A percentile compares a stretch with the other conserved stretches of the same genome.
Evolutionary conservation across 371 early-diverging fungal species (phyloP).

Genomic region (Nosema bombycis): DNA sequence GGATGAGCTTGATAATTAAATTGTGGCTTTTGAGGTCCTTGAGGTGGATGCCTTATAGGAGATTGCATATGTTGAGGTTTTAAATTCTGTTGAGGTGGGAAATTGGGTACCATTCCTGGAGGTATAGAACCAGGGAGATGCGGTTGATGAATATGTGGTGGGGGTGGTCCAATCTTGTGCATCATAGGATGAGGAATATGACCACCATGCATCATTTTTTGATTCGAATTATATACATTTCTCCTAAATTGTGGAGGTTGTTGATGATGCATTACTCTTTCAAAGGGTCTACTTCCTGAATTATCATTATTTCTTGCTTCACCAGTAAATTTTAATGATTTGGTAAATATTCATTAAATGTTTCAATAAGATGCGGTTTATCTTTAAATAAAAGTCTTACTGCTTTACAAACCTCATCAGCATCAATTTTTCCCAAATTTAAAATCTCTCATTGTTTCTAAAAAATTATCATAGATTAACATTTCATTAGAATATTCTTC

Average conservation of each 20-base stretch:
- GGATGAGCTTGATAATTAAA: background rate
- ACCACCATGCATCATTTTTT: constrained; percentile 10
- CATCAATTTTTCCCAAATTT: constrained; percentile 90
- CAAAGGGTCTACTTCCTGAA: background rate
- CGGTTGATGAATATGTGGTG: constrained; percentile 13
- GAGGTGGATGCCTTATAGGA: background rate
- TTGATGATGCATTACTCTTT: background rate
- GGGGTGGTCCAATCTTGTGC: constrained; percentile 14
- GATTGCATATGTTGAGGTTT: background rate
- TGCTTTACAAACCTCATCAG: constrained; percentile 90
- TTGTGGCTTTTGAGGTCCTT: background rate
- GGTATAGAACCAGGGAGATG: constrained; percentile 1
- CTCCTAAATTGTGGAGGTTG: constrained; percentile 21
- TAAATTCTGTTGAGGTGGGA: constrained; percentile 8
- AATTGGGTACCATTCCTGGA: background rate
- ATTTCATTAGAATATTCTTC: constrained; percentile 79
- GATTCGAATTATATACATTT: background rate
- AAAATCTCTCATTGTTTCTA: constrained; percentile 98
- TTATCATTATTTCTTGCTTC: constrained; percentile 1
- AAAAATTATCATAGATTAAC: constrained; percentile 86
- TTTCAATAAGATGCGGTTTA: constrained; percentile 79
- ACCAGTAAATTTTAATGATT: constrained; percentile 56
- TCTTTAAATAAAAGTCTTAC: constrained; percentile 85
- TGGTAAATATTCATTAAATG: constrained; percentile 96
- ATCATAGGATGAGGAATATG: constrained; percentile 13